phyloP scores from a whole-genome alignment of 176 grass and related monocot genomes.

The Carex parvula region DNA sequence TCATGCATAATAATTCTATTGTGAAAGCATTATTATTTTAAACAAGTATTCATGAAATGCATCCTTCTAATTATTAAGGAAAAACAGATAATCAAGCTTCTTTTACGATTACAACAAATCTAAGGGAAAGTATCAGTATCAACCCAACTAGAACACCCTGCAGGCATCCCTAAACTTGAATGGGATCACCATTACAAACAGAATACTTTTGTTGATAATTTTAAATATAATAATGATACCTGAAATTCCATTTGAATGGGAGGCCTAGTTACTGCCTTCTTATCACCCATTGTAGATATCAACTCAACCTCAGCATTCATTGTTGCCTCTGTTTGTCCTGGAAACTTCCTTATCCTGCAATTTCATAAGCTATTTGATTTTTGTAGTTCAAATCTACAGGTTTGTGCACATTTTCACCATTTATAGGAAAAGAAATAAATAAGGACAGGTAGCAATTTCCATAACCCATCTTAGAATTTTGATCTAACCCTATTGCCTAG shows the following conservation, averaged over 20 bases:
- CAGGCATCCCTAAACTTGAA: neutral
- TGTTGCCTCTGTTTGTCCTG: conserved; percentile 96
- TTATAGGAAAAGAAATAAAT: neutral
- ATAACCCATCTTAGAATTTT: neutral
- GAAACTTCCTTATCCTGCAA: conserved; percentile 96
- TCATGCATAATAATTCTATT: neutral
- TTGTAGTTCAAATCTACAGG: neutral
- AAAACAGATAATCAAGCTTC: neutral
- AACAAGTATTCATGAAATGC: neutral
- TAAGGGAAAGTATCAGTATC: neutral
- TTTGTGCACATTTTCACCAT: neutral
- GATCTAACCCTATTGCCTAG: neutral
- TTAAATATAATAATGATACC: conserved; percentile 35
- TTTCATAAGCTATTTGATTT: conserved; percentile 26
- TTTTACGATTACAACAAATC: neutral
- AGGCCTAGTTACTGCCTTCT: conserved; percentile 88
- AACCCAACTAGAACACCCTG: neutral
- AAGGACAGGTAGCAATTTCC: neutral
- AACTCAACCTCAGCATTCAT: conserved; percentile 98
- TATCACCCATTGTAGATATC: conserved; percentile 98
- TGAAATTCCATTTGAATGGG: conserved; percentile 99
- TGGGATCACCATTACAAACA: neutral
- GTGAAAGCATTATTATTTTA: neutral
- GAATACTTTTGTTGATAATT: neutral
- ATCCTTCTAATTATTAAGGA: neutral